Conservation (phyloP, 371 early-diverging fungal species). For the Apophysomyces sp. region DNA sequence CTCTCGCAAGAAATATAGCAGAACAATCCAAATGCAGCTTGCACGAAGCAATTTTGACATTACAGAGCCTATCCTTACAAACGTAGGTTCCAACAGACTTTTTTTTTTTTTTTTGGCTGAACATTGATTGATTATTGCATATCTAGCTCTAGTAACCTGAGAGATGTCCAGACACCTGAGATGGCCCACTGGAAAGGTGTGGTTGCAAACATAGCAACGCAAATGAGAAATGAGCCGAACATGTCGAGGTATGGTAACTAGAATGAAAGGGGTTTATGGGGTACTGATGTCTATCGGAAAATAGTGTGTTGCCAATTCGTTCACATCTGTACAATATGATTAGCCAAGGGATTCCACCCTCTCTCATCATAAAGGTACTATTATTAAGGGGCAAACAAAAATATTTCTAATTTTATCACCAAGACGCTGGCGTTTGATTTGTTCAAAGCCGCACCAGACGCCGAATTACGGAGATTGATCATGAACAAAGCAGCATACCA, state of each 20-base stretch:
- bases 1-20: slow-evolving; percentile 69
- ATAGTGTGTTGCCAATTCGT: slow-evolving; percentile 73
- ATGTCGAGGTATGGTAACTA: slow-evolving; percentile 51
- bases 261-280: slow-evolving; percentile 30
- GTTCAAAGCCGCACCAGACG: slow-evolving; percentile 59
- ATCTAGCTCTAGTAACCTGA: slow-evolving; percentile 23
- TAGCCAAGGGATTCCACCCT: slow-evolving; percentile 87
- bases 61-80: slow-evolving; percentile 85
- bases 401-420: not conserved
- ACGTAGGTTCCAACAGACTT: slow-evolving; percentile 53
- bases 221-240: slow-evolving; percentile 65
- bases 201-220: slow-evolving; percentile 65
- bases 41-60: slow-evolving; percentile 84
- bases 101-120: too few species aligned
- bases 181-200: slow-evolving; percentile 90
- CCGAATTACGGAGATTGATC: slow-evolving; percentile 63
- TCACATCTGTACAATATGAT: slow-evolving; percentile 86
- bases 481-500: slow-evolving; percentile 79
- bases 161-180: slow-evolving; percentile 55
- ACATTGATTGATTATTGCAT: too few species aligned
- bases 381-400: not conserved
- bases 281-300: not conserved
- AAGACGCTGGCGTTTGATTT: slow-evolving; percentile 73
- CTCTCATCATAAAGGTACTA: slow-evolving; percentile 78
- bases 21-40: slow-evolving; percentile 81